phyloP scores from a whole-genome alignment of 1,139 yeast species.

The Williopsis jadinii region DNA sequence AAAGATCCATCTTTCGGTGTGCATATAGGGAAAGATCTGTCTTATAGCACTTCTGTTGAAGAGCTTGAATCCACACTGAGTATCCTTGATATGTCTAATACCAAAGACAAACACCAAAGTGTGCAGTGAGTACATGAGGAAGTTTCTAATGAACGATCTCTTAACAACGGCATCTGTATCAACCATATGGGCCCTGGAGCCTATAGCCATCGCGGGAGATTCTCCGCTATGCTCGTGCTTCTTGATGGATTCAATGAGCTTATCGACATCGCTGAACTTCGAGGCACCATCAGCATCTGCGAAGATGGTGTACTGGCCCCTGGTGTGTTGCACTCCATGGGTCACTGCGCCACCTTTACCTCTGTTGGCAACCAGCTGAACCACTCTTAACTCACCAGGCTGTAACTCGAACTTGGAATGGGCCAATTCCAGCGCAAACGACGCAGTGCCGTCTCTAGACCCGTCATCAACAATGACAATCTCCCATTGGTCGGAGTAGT shows the following conservation, averaged over 20 bases:
- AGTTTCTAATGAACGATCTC: slow-evolving; percentile 79
- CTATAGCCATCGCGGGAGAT: slow-evolving; percentile 64
- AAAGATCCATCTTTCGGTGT: slow-evolving; percentile 97
- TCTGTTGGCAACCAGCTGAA: slow-evolving; percentile 63
- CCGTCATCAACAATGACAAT: slow-evolving; percentile 89
- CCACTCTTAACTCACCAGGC: slow-evolving; percentile 62
- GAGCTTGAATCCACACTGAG: slow-evolving; percentile 96
- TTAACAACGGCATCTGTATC: slow-evolving; percentile 94
- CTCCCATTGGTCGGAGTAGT: slow-evolving; percentile 48
- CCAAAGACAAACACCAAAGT: slow-evolving; percentile 84
- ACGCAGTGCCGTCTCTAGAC: slow-evolving; percentile 72
- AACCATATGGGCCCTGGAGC: slow-evolving; percentile 96
- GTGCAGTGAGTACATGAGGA: slow-evolving; percentile 90
- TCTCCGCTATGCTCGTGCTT: slow-evolving; percentile 24
- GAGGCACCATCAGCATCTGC: slow-evolving; percentile 99
- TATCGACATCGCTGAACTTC: slow-evolving; percentile 59
- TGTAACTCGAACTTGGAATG: slow-evolving; percentile 34
- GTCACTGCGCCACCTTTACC: slow-evolving; percentile 99
- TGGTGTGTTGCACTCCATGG: slow-evolving; percentile 74
- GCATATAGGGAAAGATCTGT: slow-evolving; percentile 80
- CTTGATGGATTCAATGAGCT: slow-evolving; percentile 41
- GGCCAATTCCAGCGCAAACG: slow-evolving; percentile 67
- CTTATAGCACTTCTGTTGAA: slow-evolving; percentile 65
- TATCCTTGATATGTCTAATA: slow-evolving; percentile 76
- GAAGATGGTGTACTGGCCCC: slow-evolving; percentile 72